These are phyloP conservation scores for Elaeagnus macrophylla DNA, from an alignment of 306 rosid species.

Conservation along the genomic window DNA sequence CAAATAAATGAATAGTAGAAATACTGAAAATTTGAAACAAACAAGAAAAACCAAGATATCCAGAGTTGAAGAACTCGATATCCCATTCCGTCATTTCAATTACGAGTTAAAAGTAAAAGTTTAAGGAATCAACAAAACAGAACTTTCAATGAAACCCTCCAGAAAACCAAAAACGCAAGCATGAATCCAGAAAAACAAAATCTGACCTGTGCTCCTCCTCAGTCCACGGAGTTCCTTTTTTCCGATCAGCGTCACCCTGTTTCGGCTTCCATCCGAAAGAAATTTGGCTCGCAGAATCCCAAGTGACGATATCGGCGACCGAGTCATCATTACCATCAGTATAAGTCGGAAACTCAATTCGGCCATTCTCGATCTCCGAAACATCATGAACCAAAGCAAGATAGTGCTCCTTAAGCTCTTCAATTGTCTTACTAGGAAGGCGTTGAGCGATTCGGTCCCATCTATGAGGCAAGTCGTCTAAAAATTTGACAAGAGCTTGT, in stretches of 20 bases:
- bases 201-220: constrained; percentile 76
- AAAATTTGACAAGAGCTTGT: constrained; percentile 47
- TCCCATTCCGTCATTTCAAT: no score
- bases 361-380: constrained; percentile 63
- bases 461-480: constrained; percentile 51
- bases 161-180: constrained; percentile 14
- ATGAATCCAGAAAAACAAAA: not conserved
- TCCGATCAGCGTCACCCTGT: constrained; percentile 50
- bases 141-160: not conserved
- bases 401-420: constrained; percentile 51
- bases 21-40: no score
- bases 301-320: constrained; percentile 13
- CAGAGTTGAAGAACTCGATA: no score
- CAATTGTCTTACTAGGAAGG: constrained; percentile 51
- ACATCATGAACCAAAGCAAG: constrained; percentile 61
- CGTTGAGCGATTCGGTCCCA: constrained; percentile 59
- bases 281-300: constrained; percentile 63
- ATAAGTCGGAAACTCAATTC: constrained; percentile 57
- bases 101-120: no score
- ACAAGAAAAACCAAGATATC: no score
- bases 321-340: constrained; percentile 53
- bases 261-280: constrained; percentile 44
- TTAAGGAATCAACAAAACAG: not conserved
- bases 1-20: no score
- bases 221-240: constrained; percentile 88